Conservation (phyloP, 108 stramenopile genomes). For the Cyclotella atomus region DNA sequence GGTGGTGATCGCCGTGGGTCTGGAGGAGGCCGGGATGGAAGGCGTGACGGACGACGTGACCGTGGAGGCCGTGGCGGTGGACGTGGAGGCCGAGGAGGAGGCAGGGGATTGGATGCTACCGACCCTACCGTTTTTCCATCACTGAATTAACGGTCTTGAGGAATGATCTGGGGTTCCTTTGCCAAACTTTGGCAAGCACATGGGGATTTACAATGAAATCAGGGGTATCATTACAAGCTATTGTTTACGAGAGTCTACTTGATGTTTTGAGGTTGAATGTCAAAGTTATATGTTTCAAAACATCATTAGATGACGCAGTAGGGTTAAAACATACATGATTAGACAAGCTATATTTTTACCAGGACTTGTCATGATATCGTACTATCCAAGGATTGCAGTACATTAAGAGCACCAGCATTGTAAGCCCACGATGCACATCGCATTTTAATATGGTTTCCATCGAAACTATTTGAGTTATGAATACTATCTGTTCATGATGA, state of each 20-base stretch:
- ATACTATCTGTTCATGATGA: neutral
- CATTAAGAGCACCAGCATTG: too few relatives aligned
- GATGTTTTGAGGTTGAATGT: neutral
- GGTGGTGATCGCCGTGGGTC: constrained; percentile 54
- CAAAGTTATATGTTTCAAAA: constrained; percentile 4
- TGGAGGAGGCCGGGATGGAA: constrained; percentile 48
- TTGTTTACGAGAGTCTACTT: neutral
- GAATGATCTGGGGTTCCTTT: neutral
- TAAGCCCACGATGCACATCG: too few relatives aligned
- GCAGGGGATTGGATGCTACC: constrained; percentile 55
- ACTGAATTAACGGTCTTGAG: constrained; percentile 16
- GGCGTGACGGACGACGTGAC: constrained; percentile 28
- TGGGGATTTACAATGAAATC: neutral
- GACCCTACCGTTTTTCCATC: constrained; percentile 81
- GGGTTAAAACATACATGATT: constrained; percentile 6
- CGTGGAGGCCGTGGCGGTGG: constrained; percentile 51
- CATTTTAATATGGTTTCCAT: too few relatives aligned
- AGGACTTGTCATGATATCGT: neutral
- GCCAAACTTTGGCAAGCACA: too few relatives aligned
- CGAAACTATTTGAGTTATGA: neutral
- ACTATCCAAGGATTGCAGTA: too few relatives aligned
- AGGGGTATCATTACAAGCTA: neutral
- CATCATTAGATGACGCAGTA: neutral
- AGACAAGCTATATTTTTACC: neutral
- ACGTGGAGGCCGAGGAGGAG: constrained; percentile 45